Evolutionary conservation across 2,329 filamentous ascomycete species (phyloP).

Genomic region (Lachnellula subtilissima): DNA sequence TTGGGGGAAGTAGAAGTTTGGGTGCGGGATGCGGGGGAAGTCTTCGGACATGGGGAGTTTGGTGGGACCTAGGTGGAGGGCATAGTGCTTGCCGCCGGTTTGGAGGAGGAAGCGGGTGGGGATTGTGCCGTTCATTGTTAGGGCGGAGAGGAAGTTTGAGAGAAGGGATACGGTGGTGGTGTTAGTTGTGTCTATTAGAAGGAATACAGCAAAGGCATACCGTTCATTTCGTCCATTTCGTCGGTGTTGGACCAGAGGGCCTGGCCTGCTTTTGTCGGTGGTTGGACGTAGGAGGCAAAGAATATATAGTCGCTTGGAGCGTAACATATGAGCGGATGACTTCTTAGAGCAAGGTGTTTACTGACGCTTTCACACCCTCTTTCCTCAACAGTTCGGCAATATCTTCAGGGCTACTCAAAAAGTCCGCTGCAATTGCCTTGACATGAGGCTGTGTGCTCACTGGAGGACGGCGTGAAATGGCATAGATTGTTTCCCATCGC

Average conservation of each 20-base stretch:
- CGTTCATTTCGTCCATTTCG: constrained; percentile 12
- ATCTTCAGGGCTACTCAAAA: constrained; percentile 10
- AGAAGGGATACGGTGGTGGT: neutral
- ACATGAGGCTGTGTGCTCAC: constrained; percentile 2
- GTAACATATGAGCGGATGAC: neutral
- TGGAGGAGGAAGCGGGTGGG: constrained; percentile 25
- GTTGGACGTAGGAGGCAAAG: constrained; percentile 15
- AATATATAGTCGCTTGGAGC: constrained; percentile 9
- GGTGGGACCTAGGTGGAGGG: constrained; percentile 27
- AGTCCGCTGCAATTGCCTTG: constrained; percentile 11
- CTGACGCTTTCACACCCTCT: neutral
- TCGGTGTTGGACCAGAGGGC: constrained; percentile 11
- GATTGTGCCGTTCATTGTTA: constrained; percentile 11
- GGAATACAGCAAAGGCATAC: neutral
- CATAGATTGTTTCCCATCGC: constrained; percentile 15
- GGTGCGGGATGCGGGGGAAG: neutral
- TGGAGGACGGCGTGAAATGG: constrained; percentile 13
- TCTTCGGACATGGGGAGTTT: constrained; percentile 23
- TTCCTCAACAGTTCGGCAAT: constrained; percentile 6
- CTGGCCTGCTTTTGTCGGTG: constrained; percentile 3
- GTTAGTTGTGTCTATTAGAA: too few relatives aligned
- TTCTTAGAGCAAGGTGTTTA: too few relatives aligned
- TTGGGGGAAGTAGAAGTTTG: constrained; percentile 20
- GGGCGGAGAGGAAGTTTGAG: constrained; percentile 13
- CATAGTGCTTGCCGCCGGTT: constrained; percentile 33